Evolutionary conservation across 768 basidiomycete genomes (phyloP).

Genomic region (Neoboletus subvelutipes): DNA sequence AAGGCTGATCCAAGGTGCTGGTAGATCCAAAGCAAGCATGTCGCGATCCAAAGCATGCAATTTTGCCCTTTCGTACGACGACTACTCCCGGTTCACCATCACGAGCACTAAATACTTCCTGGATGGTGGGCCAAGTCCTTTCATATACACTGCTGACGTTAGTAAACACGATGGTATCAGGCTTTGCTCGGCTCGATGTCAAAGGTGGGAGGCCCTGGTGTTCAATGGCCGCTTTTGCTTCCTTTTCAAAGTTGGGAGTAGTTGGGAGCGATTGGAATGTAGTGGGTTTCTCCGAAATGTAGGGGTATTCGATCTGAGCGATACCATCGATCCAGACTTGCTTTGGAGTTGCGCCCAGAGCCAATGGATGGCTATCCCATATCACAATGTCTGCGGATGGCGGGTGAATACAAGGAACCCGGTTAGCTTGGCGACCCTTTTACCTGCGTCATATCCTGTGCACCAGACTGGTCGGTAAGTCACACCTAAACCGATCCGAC

Average conservation of each 20-base stretch:
- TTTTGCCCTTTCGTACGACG: constrained; percentile 50
- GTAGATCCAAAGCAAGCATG: constrained; percentile 24
- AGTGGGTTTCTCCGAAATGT: constrained; percentile 52
- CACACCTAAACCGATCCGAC: not conserved
- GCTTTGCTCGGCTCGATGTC: constrained; percentile 37
- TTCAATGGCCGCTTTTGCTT: constrained; percentile 54
- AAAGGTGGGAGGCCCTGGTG: constrained; percentile 76
- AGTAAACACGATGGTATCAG: constrained; percentile 54
- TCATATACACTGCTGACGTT: constrained; percentile 58
- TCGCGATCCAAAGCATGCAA: constrained; percentile 50
- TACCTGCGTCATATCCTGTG: constrained; percentile 70
- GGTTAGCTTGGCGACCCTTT: not conserved
- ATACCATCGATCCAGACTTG: constrained; percentile 89
- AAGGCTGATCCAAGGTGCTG: constrained; percentile 17
- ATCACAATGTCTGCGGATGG: constrained; percentile 57
- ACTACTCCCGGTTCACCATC: constrained; percentile 38
- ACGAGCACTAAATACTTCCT: constrained; percentile 19
- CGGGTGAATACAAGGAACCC: not conserved
- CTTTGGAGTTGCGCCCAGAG: constrained; percentile 72
- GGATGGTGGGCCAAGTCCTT: constrained; percentile 28
- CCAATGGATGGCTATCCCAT: constrained; percentile 77
- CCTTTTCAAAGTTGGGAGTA: constrained; percentile 64
- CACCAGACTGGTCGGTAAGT: not conserved
- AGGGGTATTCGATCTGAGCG: constrained; percentile 54
- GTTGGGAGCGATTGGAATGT: constrained; percentile 50